Percentiles rank a stretch among this genome's conserved stretches.
Evolutionary conservation across 371 early-diverging fungal species (phyloP).

Genomic region (Apophysomyces sp.): DNA sequence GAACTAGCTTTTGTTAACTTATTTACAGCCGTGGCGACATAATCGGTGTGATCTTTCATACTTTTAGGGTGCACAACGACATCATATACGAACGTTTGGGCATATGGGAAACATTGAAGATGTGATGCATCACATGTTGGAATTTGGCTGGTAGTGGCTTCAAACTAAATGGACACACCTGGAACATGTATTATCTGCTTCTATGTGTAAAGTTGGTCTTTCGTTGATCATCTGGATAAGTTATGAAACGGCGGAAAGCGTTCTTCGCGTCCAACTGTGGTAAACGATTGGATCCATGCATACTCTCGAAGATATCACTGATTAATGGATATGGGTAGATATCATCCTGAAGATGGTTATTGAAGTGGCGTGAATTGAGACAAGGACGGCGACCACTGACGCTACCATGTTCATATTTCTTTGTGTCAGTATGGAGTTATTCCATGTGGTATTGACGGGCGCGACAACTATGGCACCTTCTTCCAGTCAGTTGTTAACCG

Average conservation of each 20-base stretch:
- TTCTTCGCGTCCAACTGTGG: no score
- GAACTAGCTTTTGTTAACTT: no score
- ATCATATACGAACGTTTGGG: conserved; percentile 15
- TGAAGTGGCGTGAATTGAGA: no score
- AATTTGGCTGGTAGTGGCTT: conserved; percentile 23
- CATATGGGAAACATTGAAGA: background rate
- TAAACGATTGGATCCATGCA: no score
- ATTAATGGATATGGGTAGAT: no score
- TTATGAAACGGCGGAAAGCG: conserved; percentile 16
- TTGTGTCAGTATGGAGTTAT: background rate
- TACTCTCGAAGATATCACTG: no score
- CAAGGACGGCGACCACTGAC: no score
- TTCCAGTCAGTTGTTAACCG: background rate
- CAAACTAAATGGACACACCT: conserved; percentile 23
- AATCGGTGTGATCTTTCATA: conserved; percentile 4
- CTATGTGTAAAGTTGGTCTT: conserved; percentile 17
- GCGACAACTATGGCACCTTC: conserved; percentile 1
- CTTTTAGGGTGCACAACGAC: background rate
- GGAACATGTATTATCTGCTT: conserved; percentile 22
- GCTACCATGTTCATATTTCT: background rate
- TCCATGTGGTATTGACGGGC: background rate
- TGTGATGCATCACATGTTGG: conserved; percentile 13
- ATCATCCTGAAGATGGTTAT: no score
- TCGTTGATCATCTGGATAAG: conserved; percentile 8
- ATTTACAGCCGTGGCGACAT: conserved; percentile 8